phyloP scores from a whole-genome alignment of 78 protist genomes.

The Reticulomyxa filosa region DNA sequence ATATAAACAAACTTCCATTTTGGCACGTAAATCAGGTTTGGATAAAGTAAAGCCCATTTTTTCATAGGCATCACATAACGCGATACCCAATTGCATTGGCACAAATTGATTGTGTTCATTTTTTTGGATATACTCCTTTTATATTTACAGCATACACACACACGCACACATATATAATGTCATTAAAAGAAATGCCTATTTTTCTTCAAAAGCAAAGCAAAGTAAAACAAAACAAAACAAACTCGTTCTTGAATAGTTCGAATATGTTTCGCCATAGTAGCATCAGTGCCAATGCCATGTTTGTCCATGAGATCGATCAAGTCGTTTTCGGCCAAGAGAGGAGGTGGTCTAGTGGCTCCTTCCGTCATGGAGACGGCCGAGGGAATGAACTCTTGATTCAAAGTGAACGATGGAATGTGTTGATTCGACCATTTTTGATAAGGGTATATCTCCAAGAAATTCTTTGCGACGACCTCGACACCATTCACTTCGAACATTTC shows the following conservation, averaged over 20 bases:
- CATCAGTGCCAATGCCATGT: constrained; percentile 66
- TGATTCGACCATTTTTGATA: constrained; percentile 62
- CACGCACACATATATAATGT: too few species aligned
- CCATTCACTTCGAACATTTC: constrained; percentile 4
- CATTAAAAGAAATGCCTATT: too few species aligned
- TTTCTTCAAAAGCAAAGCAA: too few species aligned
- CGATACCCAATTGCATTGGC: too few species aligned
- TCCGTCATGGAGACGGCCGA: constrained; percentile 17
- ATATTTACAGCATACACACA: too few species aligned
- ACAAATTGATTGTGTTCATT: too few species aligned
- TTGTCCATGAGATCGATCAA: constrained; percentile 82
- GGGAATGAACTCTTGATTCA: constrained; percentile 50
- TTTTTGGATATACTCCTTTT: too few species aligned
- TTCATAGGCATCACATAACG: too few species aligned
- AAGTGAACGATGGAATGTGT: constrained; percentile 41
- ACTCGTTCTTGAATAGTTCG: constrained; percentile 49
- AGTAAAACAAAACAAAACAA: too few species aligned
- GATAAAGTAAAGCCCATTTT: too few species aligned
- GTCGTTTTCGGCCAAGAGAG: constrained; percentile 70
- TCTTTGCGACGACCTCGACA: constrained; percentile 30
- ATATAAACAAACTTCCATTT: too few species aligned
- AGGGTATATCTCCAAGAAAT: constrained; percentile 57
- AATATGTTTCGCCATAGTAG: constrained; percentile 94
- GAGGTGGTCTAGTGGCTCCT: constrained; percentile 70
- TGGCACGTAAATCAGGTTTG: too few species aligned